phyloP scores from a whole-genome alignment of 208 protist genomes.

The Angomonas ambiguus region DNA sequence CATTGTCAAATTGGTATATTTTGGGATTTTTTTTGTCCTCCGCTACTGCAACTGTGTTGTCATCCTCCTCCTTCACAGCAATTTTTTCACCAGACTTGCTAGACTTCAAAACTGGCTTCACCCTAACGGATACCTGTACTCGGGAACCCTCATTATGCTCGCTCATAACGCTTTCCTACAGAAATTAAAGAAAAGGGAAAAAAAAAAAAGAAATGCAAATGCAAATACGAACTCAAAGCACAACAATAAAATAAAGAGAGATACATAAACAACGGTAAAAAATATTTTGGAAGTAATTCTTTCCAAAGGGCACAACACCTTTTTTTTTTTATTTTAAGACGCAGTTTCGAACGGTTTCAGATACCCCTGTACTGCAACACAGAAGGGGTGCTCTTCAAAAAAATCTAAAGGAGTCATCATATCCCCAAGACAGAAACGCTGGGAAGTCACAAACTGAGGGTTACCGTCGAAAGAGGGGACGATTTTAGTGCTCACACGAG shows the following conservation, averaged over 20 bases:
- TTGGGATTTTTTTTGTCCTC: constrained; percentile 19
- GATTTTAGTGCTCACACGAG: constrained; percentile 28
- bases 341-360: too few species aligned
- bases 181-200: constrained; percentile 19
- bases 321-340: too few species aligned
- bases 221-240: too few species aligned
- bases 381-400: constrained; percentile 35
- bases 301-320: too few species aligned
- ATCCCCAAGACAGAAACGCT: constrained; percentile 4
- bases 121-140: constrained; percentile 31
- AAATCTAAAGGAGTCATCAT: constrained; percentile 6
- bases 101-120: constrained; percentile 20
- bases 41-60: constrained; percentile 14
- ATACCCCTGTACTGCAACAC: constrained; percentile 37
- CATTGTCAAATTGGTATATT: constrained; percentile 37
- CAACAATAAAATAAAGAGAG: constrained; percentile 5
- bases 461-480: constrained; percentile 34
- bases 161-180: background rate
- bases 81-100: constrained; percentile 20
- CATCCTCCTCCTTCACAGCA: constrained; percentile 6
- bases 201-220: constrained; percentile 10
- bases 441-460: constrained; percentile 41
- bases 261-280: too few species aligned
- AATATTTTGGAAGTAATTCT: too few species aligned
- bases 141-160: constrained; percentile 12